Percentiles rank a stretch among this genome's conserved stretches.
Evolutionary conservation across 1,284 basidiomycete species (phyloP).

Genomic region (Termitomyces sp.): DNA sequence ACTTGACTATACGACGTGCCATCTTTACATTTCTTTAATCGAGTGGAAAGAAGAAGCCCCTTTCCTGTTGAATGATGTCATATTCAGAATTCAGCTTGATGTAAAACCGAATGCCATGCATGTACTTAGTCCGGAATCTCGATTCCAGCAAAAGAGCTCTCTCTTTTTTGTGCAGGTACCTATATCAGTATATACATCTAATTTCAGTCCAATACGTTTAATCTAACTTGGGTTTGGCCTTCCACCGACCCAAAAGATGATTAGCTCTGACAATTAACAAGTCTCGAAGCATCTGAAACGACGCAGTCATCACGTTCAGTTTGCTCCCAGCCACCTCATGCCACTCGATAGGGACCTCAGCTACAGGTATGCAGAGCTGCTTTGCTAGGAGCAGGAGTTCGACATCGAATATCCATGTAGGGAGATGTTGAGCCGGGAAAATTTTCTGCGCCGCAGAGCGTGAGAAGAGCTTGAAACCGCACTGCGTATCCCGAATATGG

Average conservation of each 20-base stretch:
- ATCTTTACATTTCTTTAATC: too few species aligned
- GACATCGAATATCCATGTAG: slow-evolving; percentile 94
- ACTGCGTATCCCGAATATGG: slow-evolving; percentile 90
- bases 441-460: slow-evolving; percentile 73
- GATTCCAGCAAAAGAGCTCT: not conserved
- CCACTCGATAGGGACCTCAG: slow-evolving; percentile 87
- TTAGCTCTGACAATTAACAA: slow-evolving; percentile 81
- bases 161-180: not conserved
- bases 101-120: too few species aligned
- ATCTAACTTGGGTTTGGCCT: slow-evolving; percentile 21
- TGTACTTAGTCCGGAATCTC: too few species aligned
- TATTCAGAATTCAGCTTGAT: too few species aligned
- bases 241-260: slow-evolving; percentile 72
- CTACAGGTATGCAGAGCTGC: slow-evolving; percentile 67
- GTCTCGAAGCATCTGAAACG: slow-evolving; percentile 85
- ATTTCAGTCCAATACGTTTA: slow-evolving; percentile 2
- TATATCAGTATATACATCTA: slow-evolving; percentile 2
- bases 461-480: slow-evolving; percentile 93
- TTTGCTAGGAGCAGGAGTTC: slow-evolving; percentile 89
- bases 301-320: slow-evolving; percentile 79
- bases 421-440: slow-evolving; percentile 80
- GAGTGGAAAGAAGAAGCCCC: too few species aligned
- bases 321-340: slow-evolving; percentile 91
- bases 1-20: too few species aligned
- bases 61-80: too few species aligned